Percentiles rank a stretch among this genome's conserved stretches.
Evolutionary conservation across 306 rosid species (phyloP).

Genomic region (Boehmeria nivea): DNA sequence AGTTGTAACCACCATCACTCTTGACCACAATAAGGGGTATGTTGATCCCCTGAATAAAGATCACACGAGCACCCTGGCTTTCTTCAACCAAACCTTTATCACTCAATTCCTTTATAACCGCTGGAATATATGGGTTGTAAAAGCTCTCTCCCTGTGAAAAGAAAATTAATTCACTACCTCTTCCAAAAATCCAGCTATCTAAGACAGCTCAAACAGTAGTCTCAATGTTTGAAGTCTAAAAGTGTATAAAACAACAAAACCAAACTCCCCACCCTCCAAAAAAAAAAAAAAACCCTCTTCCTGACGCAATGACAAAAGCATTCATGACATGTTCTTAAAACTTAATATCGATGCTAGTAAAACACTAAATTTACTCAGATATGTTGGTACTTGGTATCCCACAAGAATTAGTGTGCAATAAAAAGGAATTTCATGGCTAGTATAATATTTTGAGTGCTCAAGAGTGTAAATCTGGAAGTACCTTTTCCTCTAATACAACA

Average conservation of each 20-base stretch:
- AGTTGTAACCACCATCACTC: constrained; percentile 96
- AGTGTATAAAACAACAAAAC: too few relatives aligned
- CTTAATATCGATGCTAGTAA: too few relatives aligned
- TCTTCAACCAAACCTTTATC: constrained; percentile 66
- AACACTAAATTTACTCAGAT: not conserved
- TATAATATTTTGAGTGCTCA: not conserved
- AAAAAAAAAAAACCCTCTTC: too few relatives aligned
- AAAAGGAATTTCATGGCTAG: not conserved
- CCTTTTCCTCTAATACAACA: constrained; percentile 76
- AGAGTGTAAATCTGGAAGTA: constrained; percentile 14
- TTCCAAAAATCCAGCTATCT: too few relatives aligned
- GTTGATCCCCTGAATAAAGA: constrained; percentile 56
- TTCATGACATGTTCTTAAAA: too few relatives aligned
- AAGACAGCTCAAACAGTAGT: too few relatives aligned
- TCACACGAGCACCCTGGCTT: constrained; percentile 84
- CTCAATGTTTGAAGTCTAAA: too few relatives aligned
- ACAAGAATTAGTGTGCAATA: not conserved
- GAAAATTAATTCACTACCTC: constrained; percentile 5
- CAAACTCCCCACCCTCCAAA: too few relatives aligned
- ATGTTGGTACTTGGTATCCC: too few relatives aligned
- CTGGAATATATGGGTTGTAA: constrained; percentile 80
- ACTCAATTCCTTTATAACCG: constrained; percentile 57
- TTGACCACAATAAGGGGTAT: constrained; percentile 92
- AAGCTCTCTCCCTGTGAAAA: constrained; percentile 91
- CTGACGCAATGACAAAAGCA: too few relatives aligned